Percentiles rank a stretch among this genome's conserved stretches.
Evolutionary conservation across 345 rosid species (phyloP).

Genomic region (Bruguiera gymnorhiza): DNA sequence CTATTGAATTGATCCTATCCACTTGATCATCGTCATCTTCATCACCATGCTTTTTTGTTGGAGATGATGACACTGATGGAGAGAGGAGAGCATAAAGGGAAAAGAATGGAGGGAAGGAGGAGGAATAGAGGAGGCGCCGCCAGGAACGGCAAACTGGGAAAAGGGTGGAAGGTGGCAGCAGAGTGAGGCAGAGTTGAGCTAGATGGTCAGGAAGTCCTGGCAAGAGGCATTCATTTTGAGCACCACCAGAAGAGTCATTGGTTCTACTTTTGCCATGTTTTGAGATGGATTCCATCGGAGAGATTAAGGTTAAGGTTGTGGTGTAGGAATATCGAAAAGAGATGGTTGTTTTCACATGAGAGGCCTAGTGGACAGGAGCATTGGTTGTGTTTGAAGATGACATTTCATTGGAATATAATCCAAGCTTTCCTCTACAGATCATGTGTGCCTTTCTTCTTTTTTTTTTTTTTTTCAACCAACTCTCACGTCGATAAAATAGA

Average conservation of each 20-base stretch:
- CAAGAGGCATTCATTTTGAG: slow-evolving; percentile 6
- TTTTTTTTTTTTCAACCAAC: no score
- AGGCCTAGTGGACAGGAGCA: no score
- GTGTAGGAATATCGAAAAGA: not conserved
- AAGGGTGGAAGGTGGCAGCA: slow-evolving; percentile 35
- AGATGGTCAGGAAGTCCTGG: slow-evolving; percentile 57
- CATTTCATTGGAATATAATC: no score
- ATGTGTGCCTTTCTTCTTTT: no score
- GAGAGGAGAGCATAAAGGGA: slow-evolving; percentile 43
- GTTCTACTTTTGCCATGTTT: not conserved
- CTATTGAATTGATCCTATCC: slow-evolving; percentile 9
- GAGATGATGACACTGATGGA: not conserved
- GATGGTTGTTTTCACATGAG: not conserved
- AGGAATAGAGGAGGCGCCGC: slow-evolving; percentile 53
- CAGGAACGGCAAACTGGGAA: slow-evolving; percentile 48
- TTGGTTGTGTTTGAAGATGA: no score
- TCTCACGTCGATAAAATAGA: no score
- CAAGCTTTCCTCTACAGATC: no score
- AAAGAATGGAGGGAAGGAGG: slow-evolving; percentile 40
- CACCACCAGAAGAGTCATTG: not conserved
- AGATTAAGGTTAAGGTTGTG: not conserved
- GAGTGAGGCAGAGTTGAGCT: slow-evolving; percentile 39
- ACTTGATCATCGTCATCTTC: not conserved
- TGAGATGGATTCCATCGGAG: slow-evolving; percentile 4
- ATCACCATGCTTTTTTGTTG: not conserved